Evolutionary conservation across 1,284 basidiomycete species (phyloP).

Genomic region (Ganoderma sp.): DNA sequence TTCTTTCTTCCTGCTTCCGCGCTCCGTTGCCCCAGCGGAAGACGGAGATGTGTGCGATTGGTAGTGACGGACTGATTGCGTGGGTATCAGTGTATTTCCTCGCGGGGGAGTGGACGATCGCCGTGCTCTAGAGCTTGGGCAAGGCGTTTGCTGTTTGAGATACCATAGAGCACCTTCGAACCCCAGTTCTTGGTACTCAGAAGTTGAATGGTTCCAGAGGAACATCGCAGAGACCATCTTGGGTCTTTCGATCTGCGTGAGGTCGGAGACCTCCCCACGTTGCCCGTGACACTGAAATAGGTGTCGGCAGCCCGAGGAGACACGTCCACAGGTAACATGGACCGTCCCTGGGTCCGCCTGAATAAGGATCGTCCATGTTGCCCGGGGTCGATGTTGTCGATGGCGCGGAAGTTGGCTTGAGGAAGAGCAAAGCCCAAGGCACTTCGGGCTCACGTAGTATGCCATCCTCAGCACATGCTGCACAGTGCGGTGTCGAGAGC

Average conservation of each 20-base stretch:
- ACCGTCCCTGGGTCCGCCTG: too few relatives aligned
- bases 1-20: neutral
- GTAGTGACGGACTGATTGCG: neutral
- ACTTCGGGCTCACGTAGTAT: too few relatives aligned
- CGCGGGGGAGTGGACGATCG: neutral
- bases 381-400: too few relatives aligned
- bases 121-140: neutral
- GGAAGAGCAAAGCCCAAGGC: too few relatives aligned
- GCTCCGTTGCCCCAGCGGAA: neutral
- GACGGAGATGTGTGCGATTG: slow-evolving; percentile 21
- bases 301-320: neutral
- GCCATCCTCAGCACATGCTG: too few relatives aligned
- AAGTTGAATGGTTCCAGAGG: neutral
- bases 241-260: neutral
- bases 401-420: too few relatives aligned
- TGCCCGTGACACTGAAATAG: neutral
- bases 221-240: neutral
- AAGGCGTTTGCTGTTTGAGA: neutral
- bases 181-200: neutral
- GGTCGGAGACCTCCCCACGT: neutral
- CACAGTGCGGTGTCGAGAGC: too few relatives aligned
- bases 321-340: neutral
- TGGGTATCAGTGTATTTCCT: neutral
- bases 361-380: too few relatives aligned
- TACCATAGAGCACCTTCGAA: neutral